Conservation (phyloP, 257 asterid genomes). For the Solanum clarkiae region DNA sequence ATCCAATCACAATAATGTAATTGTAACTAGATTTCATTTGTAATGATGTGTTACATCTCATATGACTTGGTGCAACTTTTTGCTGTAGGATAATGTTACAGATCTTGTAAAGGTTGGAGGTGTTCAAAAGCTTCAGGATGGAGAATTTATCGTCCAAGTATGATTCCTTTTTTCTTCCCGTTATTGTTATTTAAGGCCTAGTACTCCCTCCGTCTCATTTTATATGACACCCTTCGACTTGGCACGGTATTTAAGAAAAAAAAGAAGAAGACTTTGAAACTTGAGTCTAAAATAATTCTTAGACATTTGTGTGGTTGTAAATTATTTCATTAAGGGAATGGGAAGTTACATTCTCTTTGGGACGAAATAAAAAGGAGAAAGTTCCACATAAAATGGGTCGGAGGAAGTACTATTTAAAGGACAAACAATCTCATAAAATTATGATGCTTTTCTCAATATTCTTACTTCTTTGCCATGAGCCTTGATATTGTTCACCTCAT, state of each 20-base stretch:
- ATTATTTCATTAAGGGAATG: too few species aligned
- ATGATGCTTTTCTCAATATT: neutral
- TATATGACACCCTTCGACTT: too few species aligned
- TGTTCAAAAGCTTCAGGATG: constrained; percentile 92
- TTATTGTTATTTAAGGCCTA: neutral
- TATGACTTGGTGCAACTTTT: neutral
- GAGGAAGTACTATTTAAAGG: neutral
- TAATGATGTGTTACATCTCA: neutral
- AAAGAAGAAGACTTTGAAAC: too few species aligned
- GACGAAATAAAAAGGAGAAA: too few species aligned
- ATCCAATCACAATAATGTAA: neutral
- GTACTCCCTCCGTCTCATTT: too few species aligned
- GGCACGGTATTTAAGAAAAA: too few species aligned
- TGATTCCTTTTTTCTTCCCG: neutral
- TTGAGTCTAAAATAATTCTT: too few species aligned
- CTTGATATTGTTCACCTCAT: neutral
- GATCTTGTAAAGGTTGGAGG: constrained; percentile 90
- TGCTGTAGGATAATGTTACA: constrained; percentile 84
- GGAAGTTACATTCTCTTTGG: too few species aligned
- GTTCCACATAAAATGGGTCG: too few species aligned
- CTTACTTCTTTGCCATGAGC: neutral
- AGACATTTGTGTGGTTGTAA: too few species aligned
- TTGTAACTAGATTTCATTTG: neutral
- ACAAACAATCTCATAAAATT: neutral
- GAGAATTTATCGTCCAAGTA: constrained; percentile 95